Evolutionary conservation across 176 grass and related monocot species (phyloP).

Genomic region (Musa beccarii): DNA sequence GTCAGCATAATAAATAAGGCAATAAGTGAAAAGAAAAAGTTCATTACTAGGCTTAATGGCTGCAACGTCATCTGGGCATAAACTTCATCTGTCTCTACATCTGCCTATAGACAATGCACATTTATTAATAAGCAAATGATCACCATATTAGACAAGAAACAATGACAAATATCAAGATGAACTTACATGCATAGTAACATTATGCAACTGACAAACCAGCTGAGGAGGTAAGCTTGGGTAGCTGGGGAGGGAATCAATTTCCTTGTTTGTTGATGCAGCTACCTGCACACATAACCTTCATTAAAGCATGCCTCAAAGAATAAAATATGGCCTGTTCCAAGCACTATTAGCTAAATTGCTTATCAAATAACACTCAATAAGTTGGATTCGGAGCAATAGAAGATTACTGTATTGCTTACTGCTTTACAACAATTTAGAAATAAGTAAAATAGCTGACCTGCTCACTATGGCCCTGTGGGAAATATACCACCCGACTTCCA

Average conservation of each 20-base stretch:
- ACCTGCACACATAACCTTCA: conserved; percentile 39
- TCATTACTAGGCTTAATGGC: conserved; percentile 70
- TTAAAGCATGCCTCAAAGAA: neutral
- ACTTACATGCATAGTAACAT: conserved; percentile 98
- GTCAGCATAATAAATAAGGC: conserved; percentile 17
- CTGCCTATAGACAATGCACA: conserved; percentile 46
- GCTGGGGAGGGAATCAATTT: conserved; percentile 87
- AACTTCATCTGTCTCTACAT: conserved; percentile 94
- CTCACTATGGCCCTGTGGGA: conserved; percentile 84
- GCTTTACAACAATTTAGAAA: neutral
- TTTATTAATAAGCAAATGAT: neutral
- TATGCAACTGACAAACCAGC: conserved; percentile 93
- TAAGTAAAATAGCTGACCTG: conserved; percentile 41
- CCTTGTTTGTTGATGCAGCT: conserved; percentile 94
- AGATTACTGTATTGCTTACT: neutral
- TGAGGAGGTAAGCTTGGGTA: conserved; percentile 91
- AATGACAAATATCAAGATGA: neutral
- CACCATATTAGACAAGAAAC: neutral
- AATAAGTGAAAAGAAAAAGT: conserved; percentile 1
- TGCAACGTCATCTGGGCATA: conserved; percentile 98
- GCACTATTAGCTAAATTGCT: neutral
- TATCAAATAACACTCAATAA: neutral
- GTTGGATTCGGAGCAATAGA: neutral
- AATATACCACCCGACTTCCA: conserved; percentile 68
- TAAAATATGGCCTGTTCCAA: neutral